Evolutionary conservation across 352 stramenopile genomes (phyloP).

Genomic region (Phytopythium kandeliae): DNA sequence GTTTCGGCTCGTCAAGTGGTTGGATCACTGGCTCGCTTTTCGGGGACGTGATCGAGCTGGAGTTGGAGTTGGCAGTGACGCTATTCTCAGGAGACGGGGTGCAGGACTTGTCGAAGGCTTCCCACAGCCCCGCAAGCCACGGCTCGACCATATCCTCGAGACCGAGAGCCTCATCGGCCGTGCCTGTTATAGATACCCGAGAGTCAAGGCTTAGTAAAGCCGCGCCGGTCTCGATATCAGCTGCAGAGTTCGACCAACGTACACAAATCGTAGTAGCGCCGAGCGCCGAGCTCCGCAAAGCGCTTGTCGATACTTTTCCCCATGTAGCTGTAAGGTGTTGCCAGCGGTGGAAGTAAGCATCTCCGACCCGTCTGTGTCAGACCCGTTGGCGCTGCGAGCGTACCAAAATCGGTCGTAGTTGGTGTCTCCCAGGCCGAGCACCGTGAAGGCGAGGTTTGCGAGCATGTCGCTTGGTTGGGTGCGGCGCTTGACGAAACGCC

Average conservation of each 20-base stretch:
- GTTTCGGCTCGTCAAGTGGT: neutral
- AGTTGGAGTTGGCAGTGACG: conserved; percentile 11
- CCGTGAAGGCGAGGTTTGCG: conserved; percentile 67
- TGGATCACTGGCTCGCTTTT: neutral
- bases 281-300: conserved; percentile 83
- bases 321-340: conserved; percentile 73
- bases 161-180: conserved; percentile 92
- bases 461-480: conserved; percentile 77
- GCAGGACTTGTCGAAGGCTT: conserved; percentile 33
- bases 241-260: too few species aligned
- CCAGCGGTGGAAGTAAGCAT: too few species aligned
- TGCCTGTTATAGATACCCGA: conserved; percentile 23
- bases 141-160: conserved; percentile 94
- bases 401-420: conserved; percentile 97
- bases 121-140: conserved; percentile 73
- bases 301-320: conserved; percentile 89
- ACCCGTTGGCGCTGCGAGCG: too few species aligned
- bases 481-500: conserved; percentile 89
- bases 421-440: conserved; percentile 93
- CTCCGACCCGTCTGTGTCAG: too few species aligned
- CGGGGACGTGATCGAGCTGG: conserved; percentile 12
- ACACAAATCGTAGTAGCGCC: conserved; percentile 68
- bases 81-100: conserved; percentile 9
- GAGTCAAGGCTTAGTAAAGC: too few species aligned
- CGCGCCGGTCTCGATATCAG: too few species aligned